Evolutionary conservation across 805 yeast species (phyloP).

Genomic region (Saturnispora besseyi): DNA sequence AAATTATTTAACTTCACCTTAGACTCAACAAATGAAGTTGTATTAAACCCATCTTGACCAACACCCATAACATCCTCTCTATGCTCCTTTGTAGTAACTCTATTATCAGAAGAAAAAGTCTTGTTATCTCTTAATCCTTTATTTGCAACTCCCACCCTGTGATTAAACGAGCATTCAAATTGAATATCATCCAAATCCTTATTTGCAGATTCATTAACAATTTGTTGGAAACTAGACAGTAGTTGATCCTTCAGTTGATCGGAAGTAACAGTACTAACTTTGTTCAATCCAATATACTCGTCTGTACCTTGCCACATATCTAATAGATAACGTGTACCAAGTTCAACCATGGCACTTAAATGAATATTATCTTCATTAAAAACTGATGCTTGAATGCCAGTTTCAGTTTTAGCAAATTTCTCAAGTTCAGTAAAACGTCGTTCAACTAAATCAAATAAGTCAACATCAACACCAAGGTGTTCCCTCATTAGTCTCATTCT

Average conservation of each 20-base stretch:
- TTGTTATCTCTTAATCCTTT: constrained; percentile 78
- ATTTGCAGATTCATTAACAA: constrained; percentile 12
- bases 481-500: constrained; percentile 93
- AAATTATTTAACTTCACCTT: constrained; percentile 47
- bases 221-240: constrained; percentile 17
- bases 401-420: constrained; percentile 32
- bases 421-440: constrained; percentile 50
- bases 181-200: constrained; percentile 24
- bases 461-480: constrained; percentile 91
- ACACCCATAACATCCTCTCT: constrained; percentile 65
- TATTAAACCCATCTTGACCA: constrained; percentile 59
- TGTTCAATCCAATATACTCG: constrained; percentile 18
- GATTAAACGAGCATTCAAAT: constrained; percentile 56
- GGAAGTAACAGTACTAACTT: constrained; percentile 11
- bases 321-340: constrained; percentile 63
- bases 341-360: constrained; percentile 63
- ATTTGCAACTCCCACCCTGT: constrained; percentile 83
- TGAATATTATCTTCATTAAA: constrained; percentile 23
- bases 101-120: constrained; percentile 68
- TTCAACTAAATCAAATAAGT: constrained; percentile 72
- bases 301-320: constrained; percentile 28
- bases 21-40: constrained; percentile 37
- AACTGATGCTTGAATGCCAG: constrained; percentile 41
- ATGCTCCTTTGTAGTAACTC: constrained; percentile 64
- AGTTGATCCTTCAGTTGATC: constrained; percentile 16